Evolutionary conservation across 2,329 filamentous ascomycete genomes (phyloP).

Genomic region (Colletotrichum abscissum): DNA sequence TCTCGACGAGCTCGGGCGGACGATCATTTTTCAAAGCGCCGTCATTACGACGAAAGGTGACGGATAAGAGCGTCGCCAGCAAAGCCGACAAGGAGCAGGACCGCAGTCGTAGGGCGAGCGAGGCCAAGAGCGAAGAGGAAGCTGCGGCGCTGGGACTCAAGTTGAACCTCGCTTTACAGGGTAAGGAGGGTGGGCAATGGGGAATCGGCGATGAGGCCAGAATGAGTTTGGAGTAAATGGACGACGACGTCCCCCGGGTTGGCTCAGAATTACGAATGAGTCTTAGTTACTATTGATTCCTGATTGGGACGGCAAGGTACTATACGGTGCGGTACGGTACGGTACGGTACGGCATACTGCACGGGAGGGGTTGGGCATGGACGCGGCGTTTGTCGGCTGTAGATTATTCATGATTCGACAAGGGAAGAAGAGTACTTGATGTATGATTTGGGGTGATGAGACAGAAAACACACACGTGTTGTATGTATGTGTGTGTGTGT

Average conservation of each 20-base stretch:
- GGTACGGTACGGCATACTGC: neutral
- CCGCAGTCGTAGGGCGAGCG: conserved; percentile 50
- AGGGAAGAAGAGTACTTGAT: neutral
- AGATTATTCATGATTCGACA: neutral
- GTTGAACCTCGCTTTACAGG: conserved; percentile 64
- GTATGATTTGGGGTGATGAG: conserved; percentile 20
- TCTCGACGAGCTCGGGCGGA: conserved; percentile 57
- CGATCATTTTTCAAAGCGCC: conserved; percentile 56
- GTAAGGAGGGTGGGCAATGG: conserved; percentile 72
- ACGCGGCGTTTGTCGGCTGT: conserved; percentile 27
- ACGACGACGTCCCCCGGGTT: neutral
- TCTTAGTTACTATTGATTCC: neutral
- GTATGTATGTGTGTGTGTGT: neutral
- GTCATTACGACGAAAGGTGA: conserved; percentile 52
- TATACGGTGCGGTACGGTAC: neutral
- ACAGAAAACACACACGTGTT: neutral
- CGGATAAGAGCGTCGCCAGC: conserved; percentile 43
- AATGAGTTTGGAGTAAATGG: conserved; percentile 80
- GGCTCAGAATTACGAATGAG: neutral
- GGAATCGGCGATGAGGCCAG: conserved; percentile 85
- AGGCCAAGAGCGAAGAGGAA: conserved; percentile 55
- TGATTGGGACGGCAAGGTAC: neutral
- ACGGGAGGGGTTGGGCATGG: conserved; percentile 1
- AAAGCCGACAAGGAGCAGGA: conserved; percentile 48
- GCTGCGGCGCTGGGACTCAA: conserved; percentile 55